phyloP scores from a whole-genome alignment of 1,139 yeast genomes.

The Torulaspora pretoriensis region DNA sequence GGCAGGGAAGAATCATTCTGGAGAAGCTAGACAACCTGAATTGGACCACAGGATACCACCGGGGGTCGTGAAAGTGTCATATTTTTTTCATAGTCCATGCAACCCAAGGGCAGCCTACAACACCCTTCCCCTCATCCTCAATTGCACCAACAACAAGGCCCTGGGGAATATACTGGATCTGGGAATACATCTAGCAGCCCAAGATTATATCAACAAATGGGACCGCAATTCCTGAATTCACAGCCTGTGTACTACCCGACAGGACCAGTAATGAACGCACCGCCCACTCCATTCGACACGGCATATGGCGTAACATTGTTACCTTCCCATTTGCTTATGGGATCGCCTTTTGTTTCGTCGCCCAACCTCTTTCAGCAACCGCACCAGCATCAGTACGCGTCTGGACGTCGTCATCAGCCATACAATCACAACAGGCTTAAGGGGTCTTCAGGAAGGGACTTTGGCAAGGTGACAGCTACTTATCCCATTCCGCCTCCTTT shows the following conservation, averaged over 20 bases:
- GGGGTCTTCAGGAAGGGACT: slow-evolving; percentile 14
- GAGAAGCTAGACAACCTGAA: neutral
- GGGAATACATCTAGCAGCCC: slow-evolving; percentile 10
- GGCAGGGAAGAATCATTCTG: neutral
- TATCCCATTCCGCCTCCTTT: slow-evolving; percentile 15
- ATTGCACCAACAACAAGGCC: slow-evolving; percentile 7
- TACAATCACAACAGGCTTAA: slow-evolving; percentile 24
- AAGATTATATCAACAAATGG: slow-evolving; percentile 11
- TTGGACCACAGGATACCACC: neutral
- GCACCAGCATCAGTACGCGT: slow-evolving; percentile 26
- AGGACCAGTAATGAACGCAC: slow-evolving; percentile 28
- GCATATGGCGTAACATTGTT: slow-evolving; percentile 59
- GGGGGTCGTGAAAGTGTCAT: neutral
- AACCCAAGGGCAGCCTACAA: slow-evolving; percentile 3
- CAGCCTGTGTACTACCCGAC: slow-evolving; percentile 14
- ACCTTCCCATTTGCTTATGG: slow-evolving; percentile 63
- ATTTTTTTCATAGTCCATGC: slow-evolving; percentile 3
- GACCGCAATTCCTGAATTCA: slow-evolving; percentile 12
- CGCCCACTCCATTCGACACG: slow-evolving; percentile 51
- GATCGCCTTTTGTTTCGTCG: slow-evolving; percentile 61
- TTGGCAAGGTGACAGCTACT: slow-evolving; percentile 10
- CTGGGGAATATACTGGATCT: slow-evolving; percentile 6
- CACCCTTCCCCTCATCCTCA: slow-evolving; percentile 2
- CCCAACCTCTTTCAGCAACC: slow-evolving; percentile 34
- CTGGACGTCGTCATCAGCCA: slow-evolving; percentile 9